Percentiles rank a stretch among this genome's conserved stretches.
Evolutionary conservation across 1,284 basidiomycete genomes (phyloP).

Genomic region (Rhizoctonia solani): DNA sequence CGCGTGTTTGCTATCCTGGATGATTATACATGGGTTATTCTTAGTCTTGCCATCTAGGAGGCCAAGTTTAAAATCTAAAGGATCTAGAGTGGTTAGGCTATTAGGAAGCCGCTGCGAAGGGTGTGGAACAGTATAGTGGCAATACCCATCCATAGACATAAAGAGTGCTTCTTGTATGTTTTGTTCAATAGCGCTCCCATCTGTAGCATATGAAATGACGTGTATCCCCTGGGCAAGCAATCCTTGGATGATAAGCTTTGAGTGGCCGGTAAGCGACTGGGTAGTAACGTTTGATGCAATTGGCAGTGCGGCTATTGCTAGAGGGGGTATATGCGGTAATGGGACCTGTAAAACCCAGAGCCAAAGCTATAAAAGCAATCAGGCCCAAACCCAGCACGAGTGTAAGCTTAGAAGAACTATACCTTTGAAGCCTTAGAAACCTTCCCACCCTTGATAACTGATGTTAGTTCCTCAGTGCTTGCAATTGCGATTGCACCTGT

Average conservation of each 20-base stretch:
- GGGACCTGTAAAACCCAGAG: conserved; percentile 41
- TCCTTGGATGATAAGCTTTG: neutral
- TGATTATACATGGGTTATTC: conserved; percentile 38
- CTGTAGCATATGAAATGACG: conserved; percentile 43
- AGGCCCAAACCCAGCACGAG: no score
- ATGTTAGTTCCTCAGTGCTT: conserved; percentile 33
- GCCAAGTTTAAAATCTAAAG: no score
- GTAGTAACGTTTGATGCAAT: conserved; percentile 37
- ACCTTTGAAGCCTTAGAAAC: conserved; percentile 10
- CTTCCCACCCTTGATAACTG: no score
- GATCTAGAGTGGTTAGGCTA: neutral
- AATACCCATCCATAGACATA: neutral
- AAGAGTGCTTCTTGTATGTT: no score
- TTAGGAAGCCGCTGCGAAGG: conserved; percentile 17
- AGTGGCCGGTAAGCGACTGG: neutral
- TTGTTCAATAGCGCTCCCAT: conserved; percentile 46
- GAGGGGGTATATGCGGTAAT: conserved; percentile 27
- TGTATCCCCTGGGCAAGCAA: conserved; percentile 39
- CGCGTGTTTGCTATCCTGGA: conserved; percentile 49
- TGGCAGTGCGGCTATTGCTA: neutral
- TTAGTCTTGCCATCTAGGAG: no score
- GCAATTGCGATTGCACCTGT: conserved; percentile 39
- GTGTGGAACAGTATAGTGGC: conserved; percentile 30
- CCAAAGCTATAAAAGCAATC: neutral
- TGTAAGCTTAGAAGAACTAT: conserved; percentile 1